phyloP scores from a whole-genome alignment of 2,329 filamentous ascomycete genomes.

The Neobulgaria alba region DNA sequence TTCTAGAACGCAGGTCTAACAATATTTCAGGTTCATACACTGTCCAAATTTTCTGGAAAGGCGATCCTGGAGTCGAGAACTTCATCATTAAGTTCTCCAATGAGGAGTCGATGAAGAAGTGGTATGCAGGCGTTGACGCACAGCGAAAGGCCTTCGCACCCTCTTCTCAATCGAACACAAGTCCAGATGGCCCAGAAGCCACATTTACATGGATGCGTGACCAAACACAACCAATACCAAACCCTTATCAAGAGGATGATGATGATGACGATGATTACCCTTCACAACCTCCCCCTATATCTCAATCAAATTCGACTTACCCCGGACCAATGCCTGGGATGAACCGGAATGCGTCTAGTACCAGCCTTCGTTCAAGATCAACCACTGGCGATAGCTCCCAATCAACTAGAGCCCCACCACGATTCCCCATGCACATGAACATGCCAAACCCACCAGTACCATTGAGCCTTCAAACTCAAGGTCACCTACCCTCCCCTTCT shows the following conservation, averaged over 20 bases:
- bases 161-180: constrained; percentile 39
- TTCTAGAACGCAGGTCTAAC: constrained; percentile 23
- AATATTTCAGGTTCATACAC: constrained; percentile 67
- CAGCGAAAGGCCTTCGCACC: constrained; percentile 59
- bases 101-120: constrained; percentile 89
- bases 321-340: constrained; percentile 39
- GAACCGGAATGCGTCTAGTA: constrained; percentile 64
- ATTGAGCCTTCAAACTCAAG: constrained; percentile 61
- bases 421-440: constrained; percentile 51
- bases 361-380: constrained; percentile 67
- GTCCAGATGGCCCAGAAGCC: constrained; percentile 34
- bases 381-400: constrained; percentile 62
- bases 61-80: constrained; percentile 89
- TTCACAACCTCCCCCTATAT: constrained; percentile 20
- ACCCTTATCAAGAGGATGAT: constrained; percentile 68
- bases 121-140: constrained; percentile 69
- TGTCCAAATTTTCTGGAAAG: constrained; percentile 98
- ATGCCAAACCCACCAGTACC: constrained; percentile 39
- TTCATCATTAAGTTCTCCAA: constrained; percentile 91
- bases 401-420: constrained; percentile 52
- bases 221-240: constrained; percentile 60
- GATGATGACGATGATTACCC: constrained; percentile 48
- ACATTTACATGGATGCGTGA: constrained; percentile 75
- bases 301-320: constrained; percentile 31
- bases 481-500: constrained; percentile 30